Percentiles rank a stretch among this genome's conserved stretches.
These are phyloP conservation scores for Diplodia scrobiculata DNA, from an alignment of 2,329 filamentous ascomycete species.

Conservation along the genomic window DNA sequence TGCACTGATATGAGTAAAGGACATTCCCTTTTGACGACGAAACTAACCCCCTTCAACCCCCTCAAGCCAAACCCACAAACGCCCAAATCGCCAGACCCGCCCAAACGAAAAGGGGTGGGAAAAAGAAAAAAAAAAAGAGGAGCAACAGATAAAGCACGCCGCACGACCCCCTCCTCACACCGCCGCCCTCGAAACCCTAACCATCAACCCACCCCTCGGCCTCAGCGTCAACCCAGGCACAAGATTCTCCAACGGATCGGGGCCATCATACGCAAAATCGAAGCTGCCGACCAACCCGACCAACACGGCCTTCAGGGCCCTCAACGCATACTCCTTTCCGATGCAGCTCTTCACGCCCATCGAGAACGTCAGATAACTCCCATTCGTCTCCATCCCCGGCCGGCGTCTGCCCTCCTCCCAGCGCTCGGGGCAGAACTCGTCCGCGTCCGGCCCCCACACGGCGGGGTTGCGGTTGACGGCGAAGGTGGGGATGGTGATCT, in stretches of 20 bases:
- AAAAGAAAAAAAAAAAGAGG: too few species aligned
- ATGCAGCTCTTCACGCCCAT: constrained; percentile 4
- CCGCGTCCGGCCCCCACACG: background rate
- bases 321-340: constrained; percentile 4
- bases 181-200: background rate
- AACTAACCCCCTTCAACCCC: too few species aligned
- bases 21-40: too few species aligned
- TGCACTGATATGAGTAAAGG: too few species aligned
- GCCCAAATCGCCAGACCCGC: too few species aligned
- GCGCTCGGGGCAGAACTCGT: background rate
- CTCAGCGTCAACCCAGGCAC: background rate
- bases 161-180: too few species aligned
- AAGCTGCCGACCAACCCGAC: background rate
- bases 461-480: background rate
- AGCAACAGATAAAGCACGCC: too few species aligned
- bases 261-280: background rate
- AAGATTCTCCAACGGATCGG: background rate
- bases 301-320: background rate
- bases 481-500: background rate
- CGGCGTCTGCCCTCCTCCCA: background rate
- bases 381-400: constrained; percentile 7
- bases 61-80: too few species aligned
- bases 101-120: too few species aligned
- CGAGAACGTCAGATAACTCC: background rate
- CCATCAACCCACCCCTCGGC: constrained; percentile 1